Evolutionary conservation across 225 moss, liverwort and hornwort species (phyloP).

Genomic region (Bryoerythrophyllum caledonicum): DNA sequence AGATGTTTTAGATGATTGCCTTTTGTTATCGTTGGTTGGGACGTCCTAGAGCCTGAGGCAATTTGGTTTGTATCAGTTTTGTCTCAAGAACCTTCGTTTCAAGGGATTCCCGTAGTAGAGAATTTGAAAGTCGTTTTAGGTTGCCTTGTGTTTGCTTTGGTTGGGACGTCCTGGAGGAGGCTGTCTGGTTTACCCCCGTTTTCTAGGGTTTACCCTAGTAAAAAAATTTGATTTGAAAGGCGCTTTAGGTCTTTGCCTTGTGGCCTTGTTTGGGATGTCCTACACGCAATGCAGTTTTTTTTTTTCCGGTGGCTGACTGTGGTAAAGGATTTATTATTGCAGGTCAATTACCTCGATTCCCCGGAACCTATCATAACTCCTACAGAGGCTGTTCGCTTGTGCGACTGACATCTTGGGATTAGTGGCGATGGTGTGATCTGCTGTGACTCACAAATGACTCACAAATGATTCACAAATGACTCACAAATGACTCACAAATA

Average conservation of each 20-base stretch:
- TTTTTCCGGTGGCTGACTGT: too few relatives aligned
- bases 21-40: too few relatives aligned
- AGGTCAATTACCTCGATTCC: slow-evolving; percentile 86
- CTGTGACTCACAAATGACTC: slow-evolving; percentile 35
- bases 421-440: slow-evolving; percentile 97
- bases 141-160: neutral
- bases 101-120: slow-evolving; percentile 13
- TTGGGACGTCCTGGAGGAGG: neutral
- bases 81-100: neutral
- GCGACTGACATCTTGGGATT: slow-evolving; percentile 88
- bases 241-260: too few relatives aligned
- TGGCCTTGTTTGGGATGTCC: too few relatives aligned
- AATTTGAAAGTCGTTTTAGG: neutral
- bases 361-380: slow-evolving; percentile 61
- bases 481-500: too few relatives aligned
- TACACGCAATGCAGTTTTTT: neutral
- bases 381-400: slow-evolving; percentile 64
- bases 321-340: too few relatives aligned
- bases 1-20: too few relatives aligned
- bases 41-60: too few relatives aligned
- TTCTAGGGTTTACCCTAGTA: too few relatives aligned
- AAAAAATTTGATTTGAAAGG: too few relatives aligned
- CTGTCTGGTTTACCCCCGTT: slow-evolving; percentile 16
- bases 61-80: too few relatives aligned
- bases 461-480: too few relatives aligned